These are phyloP conservation scores for Ocimum tenuiflorum DNA, from an alignment of 257 asterid genomes.

Conservation along the genomic window DNA sequence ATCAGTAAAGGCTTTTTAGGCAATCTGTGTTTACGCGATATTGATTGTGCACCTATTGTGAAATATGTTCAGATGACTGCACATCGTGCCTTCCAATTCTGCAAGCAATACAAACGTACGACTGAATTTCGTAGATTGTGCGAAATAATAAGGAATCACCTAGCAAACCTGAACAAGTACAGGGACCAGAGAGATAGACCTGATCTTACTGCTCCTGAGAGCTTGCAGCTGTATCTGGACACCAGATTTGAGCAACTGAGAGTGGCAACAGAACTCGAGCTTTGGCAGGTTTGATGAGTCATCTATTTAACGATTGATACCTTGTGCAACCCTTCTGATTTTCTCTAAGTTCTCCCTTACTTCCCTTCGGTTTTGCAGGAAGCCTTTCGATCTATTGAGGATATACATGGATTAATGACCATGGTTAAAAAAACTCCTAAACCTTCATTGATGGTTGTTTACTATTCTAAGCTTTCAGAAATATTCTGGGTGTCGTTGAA, in stretches of 20 bases:
- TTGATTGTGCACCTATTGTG: neutral
- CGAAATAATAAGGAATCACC: constrained; percentile 84
- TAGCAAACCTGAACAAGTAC: constrained; percentile 84
- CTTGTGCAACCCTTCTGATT: neutral
- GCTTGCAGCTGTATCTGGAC: constrained; percentile 81
- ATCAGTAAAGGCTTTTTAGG: neutral
- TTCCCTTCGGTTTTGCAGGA: constrained; percentile 42
- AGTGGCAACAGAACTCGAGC: constrained; percentile 87
- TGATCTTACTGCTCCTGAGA: constrained; percentile 80
- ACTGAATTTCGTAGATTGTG: constrained; percentile 87
- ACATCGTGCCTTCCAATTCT: constrained; percentile 92
- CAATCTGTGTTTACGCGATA: neutral
- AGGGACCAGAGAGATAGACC: constrained; percentile 95
- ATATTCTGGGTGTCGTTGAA: constrained; percentile 85
- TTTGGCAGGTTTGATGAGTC: constrained; percentile 74
- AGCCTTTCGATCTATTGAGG: constrained; percentile 89
- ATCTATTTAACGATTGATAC: neutral
- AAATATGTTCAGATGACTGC: constrained; percentile 75
- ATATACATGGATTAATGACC: constrained; percentile 78
- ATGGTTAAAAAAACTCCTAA: constrained; percentile 85
- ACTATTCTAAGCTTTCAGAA: constrained; percentile 79
- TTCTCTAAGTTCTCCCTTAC: neutral
- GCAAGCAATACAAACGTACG: constrained; percentile 87
- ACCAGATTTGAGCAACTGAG: constrained; percentile 89
- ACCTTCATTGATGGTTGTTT: constrained; percentile 71